phyloP scores from a whole-genome alignment of 169 alveolate genomes.

The Plasmodium sp. region DNA sequence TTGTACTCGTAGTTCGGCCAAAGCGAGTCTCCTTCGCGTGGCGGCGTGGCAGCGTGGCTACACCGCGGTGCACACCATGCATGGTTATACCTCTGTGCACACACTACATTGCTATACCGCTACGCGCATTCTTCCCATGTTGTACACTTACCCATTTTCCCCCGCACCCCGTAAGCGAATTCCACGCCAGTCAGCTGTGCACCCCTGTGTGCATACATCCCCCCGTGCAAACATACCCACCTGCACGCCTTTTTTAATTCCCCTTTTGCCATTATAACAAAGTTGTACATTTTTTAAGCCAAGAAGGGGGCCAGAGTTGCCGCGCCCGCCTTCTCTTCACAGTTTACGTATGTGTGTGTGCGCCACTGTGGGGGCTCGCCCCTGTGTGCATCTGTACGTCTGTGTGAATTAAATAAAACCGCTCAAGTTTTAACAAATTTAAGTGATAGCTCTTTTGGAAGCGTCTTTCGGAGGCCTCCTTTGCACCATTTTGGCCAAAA shows the following conservation, averaged over 20 bases:
- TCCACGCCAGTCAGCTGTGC: not conserved
- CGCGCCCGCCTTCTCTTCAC: not conserved
- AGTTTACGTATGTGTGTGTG: not conserved
- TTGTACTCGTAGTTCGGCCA: conserved; percentile 36
- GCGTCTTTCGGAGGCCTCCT: not conserved
- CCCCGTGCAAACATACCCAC: not conserved
- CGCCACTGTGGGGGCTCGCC: not conserved
- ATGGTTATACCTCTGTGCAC: not conserved
- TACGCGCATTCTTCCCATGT: not conserved
- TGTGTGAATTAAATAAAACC: not conserved
- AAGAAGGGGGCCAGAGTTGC: not conserved
- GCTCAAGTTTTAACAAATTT: not conserved
- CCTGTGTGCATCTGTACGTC: not conserved
- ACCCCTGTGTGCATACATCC: not conserved
- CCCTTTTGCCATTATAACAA: not conserved
- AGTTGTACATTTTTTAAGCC: not conserved
- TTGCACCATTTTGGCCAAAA: not conserved
- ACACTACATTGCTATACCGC: too few relatives aligned
- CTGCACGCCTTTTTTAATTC: not conserved
- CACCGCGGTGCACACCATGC: not conserved
- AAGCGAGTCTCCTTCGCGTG: not conserved
- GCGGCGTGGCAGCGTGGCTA: not conserved
- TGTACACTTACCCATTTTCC: not conserved
- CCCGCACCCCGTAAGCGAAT: not conserved
- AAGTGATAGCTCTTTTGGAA: not conserved